Base-by-base conservation (phyloP, 306 rosid species). In the Cyamopsis tetragonoloba region DNA sequence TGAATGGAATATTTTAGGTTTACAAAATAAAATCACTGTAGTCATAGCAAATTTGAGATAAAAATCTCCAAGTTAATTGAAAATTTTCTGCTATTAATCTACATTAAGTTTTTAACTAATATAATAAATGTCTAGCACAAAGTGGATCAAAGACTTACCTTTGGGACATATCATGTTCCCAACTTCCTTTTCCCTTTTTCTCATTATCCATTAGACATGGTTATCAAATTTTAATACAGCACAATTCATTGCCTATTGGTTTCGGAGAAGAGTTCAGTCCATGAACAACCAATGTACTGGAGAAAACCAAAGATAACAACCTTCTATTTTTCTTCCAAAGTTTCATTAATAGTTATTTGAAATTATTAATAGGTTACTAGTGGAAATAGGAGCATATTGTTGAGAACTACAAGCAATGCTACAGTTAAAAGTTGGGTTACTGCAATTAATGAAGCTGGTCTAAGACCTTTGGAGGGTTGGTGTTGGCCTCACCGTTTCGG, bases 401-500 rank as follows among this genome's bases (percentile, higher is more conserved):
- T 95, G 79, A 88, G 99, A 78, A 77, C 87, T 44, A 85, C 81
- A 79, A 91, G 84, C 71, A 77, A 68, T 66, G 83, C 79, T 80
- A 88, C 73, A 81, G 97, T 85, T 73, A 86, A 83, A 67, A 85
- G 83, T 64, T 95, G 99, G 99, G 96, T 95, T 65, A 85, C 89
- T 47, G 88, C 93, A 34, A 84, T 90, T 49, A 95, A 95, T 68
- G 97, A 90, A 75, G 89, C 96, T 59, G 95, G 92, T 72, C 89
- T 80, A 38, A 80, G 95, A 74, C 99, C 99, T 83, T 81, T 76
- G 31, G 99, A 95, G 74, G 96, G 99, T 26, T 88, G 97, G 99
- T 90, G 97, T 74, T 84, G 54, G 74, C 95, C 92, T 80, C 97
- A 95, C 65, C 95, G 99, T 23, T 95, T 86, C 79, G 97, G 95